phyloP scores from a whole-genome alignment of 805 yeast species.

The Sugiyamaella americana region DNA sequence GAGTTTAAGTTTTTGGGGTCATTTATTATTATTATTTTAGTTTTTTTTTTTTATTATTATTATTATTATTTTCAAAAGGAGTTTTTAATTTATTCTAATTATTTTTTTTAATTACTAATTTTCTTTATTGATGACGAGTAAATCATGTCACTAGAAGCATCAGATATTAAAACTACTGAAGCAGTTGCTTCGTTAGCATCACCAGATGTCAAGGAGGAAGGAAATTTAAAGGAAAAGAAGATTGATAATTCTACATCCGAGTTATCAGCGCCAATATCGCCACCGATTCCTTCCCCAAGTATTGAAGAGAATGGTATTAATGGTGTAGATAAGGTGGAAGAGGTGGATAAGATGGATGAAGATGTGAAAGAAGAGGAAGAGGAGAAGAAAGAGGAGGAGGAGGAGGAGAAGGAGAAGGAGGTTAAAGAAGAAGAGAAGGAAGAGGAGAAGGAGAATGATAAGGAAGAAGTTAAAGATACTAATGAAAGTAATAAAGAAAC shows the following conservation, averaged over 20 bases:
- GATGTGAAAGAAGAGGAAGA: background rate
- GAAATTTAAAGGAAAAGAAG: background rate
- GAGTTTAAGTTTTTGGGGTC: background rate
- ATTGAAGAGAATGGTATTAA: conserved; percentile 4
- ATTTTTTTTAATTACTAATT: background rate
- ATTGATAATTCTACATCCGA: background rate
- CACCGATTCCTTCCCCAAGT: conserved; percentile 18
- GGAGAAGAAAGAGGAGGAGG: background rate
- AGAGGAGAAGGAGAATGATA: background rate
- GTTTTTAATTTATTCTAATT: background rate
- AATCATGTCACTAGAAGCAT: background rate
- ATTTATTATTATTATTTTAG: too few species aligned
- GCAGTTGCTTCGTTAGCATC: background rate
- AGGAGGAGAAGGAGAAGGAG: background rate
- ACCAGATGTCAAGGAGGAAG: background rate
- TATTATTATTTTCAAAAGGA: background rate
- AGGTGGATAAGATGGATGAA: conserved; percentile 9
- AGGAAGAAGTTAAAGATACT: background rate
- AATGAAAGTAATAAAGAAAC: background rate
- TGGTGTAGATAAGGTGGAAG: conserved; percentile 9
- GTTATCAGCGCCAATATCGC: conserved; percentile 14
- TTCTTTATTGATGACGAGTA: background rate
- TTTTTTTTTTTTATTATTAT: too few species aligned
- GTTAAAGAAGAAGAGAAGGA: background rate
- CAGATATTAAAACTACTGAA: background rate